These are phyloP conservation scores for Tetrastigma voinierianum DNA, from an alignment of 164 flowering plant genomes.

Conservation along the genomic window DNA sequence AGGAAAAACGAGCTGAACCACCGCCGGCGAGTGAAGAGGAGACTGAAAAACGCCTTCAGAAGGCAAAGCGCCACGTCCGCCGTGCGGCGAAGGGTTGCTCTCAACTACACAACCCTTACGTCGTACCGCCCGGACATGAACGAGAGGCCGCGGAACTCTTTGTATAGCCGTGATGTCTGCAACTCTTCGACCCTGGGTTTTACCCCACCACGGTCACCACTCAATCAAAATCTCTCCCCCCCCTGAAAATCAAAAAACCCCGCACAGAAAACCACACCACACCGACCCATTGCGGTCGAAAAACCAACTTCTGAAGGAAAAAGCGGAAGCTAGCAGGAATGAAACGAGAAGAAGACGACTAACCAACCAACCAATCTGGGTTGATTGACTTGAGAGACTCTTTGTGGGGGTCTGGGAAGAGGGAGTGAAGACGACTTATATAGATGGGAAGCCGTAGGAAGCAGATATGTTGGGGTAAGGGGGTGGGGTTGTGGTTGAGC, in stretches of 20 bases:
- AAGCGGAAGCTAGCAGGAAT: background rate
- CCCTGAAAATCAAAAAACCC: too few relatives aligned
- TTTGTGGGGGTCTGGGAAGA: background rate
- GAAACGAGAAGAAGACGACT: background rate
- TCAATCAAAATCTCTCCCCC: background rate
- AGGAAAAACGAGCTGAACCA: conserved; percentile 26
- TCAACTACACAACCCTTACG: conserved; percentile 53
- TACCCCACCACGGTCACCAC: conserved; percentile 20
- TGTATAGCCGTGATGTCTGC: conserved; percentile 78
- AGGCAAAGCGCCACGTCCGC: conserved; percentile 79
- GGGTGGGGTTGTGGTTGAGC: conserved; percentile 12
- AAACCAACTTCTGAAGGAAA: too few relatives aligned
- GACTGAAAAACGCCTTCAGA: conserved; percentile 83
- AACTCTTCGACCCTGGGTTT: conserved; percentile 41
- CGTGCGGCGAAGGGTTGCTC: conserved; percentile 68
- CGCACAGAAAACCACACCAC: background rate
- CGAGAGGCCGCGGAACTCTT: conserved; percentile 32
- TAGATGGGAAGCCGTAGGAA: background rate
- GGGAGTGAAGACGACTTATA: background rate
- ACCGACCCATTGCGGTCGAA: background rate
- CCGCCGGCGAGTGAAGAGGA: conserved; percentile 86
- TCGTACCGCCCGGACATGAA: conserved; percentile 58
- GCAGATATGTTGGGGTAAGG: background rate
- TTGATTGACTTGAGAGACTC: background rate
- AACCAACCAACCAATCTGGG: background rate